These are phyloP conservation scores for Tylopilus felleus DNA, from an alignment of 768 basidiomycete genomes.

Conservation along the genomic window DNA sequence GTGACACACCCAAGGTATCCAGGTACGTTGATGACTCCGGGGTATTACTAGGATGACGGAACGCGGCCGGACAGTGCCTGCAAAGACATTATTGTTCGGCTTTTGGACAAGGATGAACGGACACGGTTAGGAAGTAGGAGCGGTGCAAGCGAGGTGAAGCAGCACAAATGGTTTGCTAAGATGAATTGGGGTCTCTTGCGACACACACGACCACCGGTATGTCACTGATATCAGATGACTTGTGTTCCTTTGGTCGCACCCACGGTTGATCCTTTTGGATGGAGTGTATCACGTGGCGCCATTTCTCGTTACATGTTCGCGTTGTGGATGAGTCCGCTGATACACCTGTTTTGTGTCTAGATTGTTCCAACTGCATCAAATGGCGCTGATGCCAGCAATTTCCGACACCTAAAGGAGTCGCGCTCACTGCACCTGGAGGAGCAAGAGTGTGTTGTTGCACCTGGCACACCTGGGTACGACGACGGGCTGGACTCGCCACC, in stretches of 20 bases:
- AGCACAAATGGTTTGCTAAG: slow-evolving; percentile 96
- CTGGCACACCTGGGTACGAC: slow-evolving; percentile 41
- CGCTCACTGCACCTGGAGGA: slow-evolving; percentile 87
- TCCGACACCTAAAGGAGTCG: slow-evolving; percentile 87
- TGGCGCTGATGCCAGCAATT: slow-evolving; percentile 82
- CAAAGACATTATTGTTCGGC: slow-evolving; percentile 81
- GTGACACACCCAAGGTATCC: slow-evolving; percentile 77
- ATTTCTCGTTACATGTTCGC: slow-evolving; percentile 10
- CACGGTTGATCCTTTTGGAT: background rate
- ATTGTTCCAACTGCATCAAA: slow-evolving; percentile 75
- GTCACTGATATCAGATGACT: slow-evolving; percentile 26
- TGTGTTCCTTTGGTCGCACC: background rate
- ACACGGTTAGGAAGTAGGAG: slow-evolving; percentile 86
- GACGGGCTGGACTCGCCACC: slow-evolving; percentile 43
- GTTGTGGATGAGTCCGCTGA: slow-evolving; percentile 25
- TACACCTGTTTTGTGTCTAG: slow-evolving; percentile 40
- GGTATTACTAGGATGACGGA: slow-evolving; percentile 9
- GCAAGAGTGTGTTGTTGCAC: slow-evolving; percentile 38
- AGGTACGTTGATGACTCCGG: slow-evolving; percentile 43
- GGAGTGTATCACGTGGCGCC: slow-evolving; percentile 10
- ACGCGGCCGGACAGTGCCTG: slow-evolving; percentile 53
- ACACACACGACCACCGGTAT: slow-evolving; percentile 88
- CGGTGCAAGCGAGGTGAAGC: slow-evolving; percentile 97
- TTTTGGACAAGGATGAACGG: slow-evolving; percentile 90
- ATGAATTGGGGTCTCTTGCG: slow-evolving; percentile 96